Percentiles rank a stretch among this genome's conserved stretches.
Evolutionary conservation across 1,139 yeast species (phyloP).

Genomic region (Wickerhamomyces sp.): DNA sequence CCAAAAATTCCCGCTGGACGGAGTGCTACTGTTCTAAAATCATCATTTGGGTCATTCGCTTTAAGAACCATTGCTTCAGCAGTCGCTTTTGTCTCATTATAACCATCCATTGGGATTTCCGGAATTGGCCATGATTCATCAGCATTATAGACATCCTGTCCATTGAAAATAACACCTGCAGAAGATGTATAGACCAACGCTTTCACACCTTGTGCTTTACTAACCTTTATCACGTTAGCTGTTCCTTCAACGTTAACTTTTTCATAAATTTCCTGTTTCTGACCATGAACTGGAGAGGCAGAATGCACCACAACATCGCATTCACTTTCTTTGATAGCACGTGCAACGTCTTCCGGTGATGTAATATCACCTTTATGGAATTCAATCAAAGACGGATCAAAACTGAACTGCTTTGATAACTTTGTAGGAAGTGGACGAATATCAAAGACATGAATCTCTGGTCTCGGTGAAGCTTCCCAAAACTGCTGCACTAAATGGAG

Average conservation of each 20-base stretch:
- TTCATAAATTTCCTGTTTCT: slow-evolving; percentile 71
- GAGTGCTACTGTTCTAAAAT: slow-evolving; percentile 72
- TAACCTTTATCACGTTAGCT: slow-evolving; percentile 61
- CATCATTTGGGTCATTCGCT: slow-evolving; percentile 53
- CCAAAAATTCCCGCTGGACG: slow-evolving; percentile 99
- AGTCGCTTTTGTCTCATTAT: slow-evolving; percentile 89
- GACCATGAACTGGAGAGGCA: slow-evolving; percentile 94
- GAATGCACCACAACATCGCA: slow-evolving; percentile 89
- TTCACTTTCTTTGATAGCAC: slow-evolving; percentile 53
- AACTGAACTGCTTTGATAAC: slow-evolving; percentile 69
- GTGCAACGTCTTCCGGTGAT: slow-evolving; percentile 57
- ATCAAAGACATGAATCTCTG: slow-evolving; percentile 82
- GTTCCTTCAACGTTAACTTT: slow-evolving; percentile 94
- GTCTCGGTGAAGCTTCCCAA: slow-evolving; percentile 59
- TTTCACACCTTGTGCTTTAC: slow-evolving; percentile 47
- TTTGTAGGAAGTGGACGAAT: slow-evolving; percentile 78
- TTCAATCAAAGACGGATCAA: slow-evolving; percentile 50
- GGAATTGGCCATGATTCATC: slow-evolving; percentile 96
- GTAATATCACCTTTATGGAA: slow-evolving; percentile 86
- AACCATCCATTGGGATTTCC: slow-evolving; percentile 89
- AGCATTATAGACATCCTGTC: slow-evolving; percentile 84
- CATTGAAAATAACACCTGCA: slow-evolving; percentile 96
- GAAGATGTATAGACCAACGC: slow-evolving; percentile 93
- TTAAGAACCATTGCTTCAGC: slow-evolving; percentile 82
- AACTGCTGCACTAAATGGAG: slow-evolving; percentile 87